A percentile compares a stretch with the other conserved stretches of the same genome.
These are phyloP conservation scores for Neurospora sp. DNA, from an alignment of 495 filamentous ascomycete species.

Conservation along the genomic window DNA sequence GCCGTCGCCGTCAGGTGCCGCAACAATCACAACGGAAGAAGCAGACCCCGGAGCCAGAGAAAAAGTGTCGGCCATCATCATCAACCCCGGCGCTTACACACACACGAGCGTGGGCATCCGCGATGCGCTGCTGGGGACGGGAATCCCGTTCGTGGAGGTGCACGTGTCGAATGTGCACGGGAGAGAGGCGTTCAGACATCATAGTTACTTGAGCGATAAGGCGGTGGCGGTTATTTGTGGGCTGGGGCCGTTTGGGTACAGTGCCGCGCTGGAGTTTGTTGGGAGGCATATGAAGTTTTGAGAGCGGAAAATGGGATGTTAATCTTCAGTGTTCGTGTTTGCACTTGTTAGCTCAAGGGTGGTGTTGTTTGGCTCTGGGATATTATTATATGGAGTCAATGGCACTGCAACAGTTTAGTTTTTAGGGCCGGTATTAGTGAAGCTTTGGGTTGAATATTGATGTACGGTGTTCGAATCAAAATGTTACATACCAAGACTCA, in stretches of 20 bases:
- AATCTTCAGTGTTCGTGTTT: background rate
- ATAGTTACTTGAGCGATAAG: slow-evolving; percentile 62
- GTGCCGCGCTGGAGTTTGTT: slow-evolving; percentile 56
- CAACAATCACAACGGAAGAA: background rate
- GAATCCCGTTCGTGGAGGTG: slow-evolving; percentile 60
- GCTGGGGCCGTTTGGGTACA: slow-evolving; percentile 58
- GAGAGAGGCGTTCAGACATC: slow-evolving; percentile 51
- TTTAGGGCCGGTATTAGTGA: background rate
- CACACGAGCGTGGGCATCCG: slow-evolving; percentile 59
- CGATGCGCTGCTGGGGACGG: slow-evolving; percentile 54
- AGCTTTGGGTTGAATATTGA: background rate
- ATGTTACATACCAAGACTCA: too few species aligned
- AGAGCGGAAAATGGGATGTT: slow-evolving; percentile 8
- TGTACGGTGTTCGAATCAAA: too few species aligned
- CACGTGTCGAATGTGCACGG: slow-evolving; percentile 62
- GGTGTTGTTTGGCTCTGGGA: background rate
- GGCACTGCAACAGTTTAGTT: background rate
- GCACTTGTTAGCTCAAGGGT: background rate
- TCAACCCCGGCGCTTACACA: slow-evolving; percentile 61
- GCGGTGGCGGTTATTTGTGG: slow-evolving; percentile 59
- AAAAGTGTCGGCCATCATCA: slow-evolving; percentile 49
- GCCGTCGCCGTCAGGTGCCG: background rate
- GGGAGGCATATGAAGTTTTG: slow-evolving; percentile 33
- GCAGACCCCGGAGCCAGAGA: slow-evolving; percentile 6
- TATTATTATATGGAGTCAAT: background rate